A percentile compares a stretch with the other conserved stretches of the same genome.
Conservation (phyloP, 331 rosid species). For the Spiraea crenata region DNA sequence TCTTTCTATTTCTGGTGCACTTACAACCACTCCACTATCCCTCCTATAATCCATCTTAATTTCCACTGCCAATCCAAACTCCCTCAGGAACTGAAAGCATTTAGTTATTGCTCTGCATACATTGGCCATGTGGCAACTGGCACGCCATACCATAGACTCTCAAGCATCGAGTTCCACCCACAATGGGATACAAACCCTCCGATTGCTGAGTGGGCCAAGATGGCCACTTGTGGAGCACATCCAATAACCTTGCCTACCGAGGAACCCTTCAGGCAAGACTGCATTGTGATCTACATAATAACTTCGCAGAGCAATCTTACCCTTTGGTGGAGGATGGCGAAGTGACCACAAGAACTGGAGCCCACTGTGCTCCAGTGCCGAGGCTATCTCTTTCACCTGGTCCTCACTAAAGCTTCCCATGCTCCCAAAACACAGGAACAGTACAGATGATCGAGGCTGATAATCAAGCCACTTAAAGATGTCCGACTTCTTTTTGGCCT, state of each 20-base stretch:
- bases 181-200: slow-evolving; percentile 63
- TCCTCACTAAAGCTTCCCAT: slow-evolving; percentile 35
- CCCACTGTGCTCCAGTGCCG: slow-evolving; percentile 38
- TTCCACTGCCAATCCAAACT: slow-evolving; percentile 47
- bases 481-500: not conserved
- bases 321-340: slow-evolving; percentile 31
- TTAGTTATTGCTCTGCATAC: slow-evolving; percentile 46
- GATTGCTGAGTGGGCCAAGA: slow-evolving; percentile 41
- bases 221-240: slow-evolving; percentile 54
- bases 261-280: slow-evolving; percentile 47
- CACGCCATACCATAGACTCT: slow-evolving; percentile 47
- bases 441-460: slow-evolving; percentile 44
- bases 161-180: slow-evolving; percentile 58
- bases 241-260: slow-evolving; percentile 46
- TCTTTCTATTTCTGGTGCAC: slow-evolving; percentile 31
- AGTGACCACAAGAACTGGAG: slow-evolving; percentile 57
- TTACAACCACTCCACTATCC: not conserved
- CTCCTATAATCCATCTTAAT: slow-evolving; percentile 29
- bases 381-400: slow-evolving; percentile 52
- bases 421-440: slow-evolving; percentile 74
- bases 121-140: slow-evolving; percentile 62
- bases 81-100: slow-evolving; percentile 45
- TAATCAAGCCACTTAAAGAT: slow-evolving; percentile 55
- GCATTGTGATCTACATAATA: slow-evolving; percentile 13
- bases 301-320: not conserved